These are phyloP conservation scores for Acmispon strigosus DNA, from an alignment of 306 rosid genomes.

Conservation along the genomic window DNA sequence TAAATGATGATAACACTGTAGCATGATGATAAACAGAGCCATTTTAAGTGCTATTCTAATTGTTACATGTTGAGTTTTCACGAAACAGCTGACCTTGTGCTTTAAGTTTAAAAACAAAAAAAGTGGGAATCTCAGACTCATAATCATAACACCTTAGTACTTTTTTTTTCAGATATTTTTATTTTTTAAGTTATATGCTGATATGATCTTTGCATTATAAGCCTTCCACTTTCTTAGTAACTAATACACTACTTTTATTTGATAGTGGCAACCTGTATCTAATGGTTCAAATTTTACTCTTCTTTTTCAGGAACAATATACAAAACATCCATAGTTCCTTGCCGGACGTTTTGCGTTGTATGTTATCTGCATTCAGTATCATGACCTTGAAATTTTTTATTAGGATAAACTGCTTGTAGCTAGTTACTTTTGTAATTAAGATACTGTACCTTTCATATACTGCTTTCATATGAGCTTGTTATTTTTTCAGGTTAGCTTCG, in stretches of 20 bases:
- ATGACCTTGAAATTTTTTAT: conserved; percentile 12
- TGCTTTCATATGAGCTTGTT: conserved; percentile 23
- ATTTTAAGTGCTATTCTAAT: neutral
- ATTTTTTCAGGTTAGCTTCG: conserved; percentile 80
- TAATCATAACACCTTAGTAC: neutral
- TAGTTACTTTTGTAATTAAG: neutral
- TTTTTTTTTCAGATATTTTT: neutral
- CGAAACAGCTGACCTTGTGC: neutral
- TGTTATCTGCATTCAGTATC: conserved; percentile 31
- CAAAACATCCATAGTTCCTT: conserved; percentile 82
- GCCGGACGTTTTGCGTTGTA: conserved; percentile 92
- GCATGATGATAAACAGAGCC: conserved; percentile 5
- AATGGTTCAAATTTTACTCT: conserved; percentile 25
- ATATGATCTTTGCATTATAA: neutral
- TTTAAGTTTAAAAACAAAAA: neutral
- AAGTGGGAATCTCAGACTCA: neutral
- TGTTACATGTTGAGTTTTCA: neutral
- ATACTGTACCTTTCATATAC: conserved; percentile 7
- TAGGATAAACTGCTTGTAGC: conserved; percentile 11
- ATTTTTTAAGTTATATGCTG: conserved; percentile 4
- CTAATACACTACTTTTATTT: neutral
- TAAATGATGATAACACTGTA: neutral
- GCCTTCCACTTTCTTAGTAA: conserved; percentile 7
- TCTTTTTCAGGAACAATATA: conserved; percentile 79
- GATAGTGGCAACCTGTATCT: conserved; percentile 20